Conservation (phyloP, 331 rosid genomes). For the Malus hybrid region DNA sequence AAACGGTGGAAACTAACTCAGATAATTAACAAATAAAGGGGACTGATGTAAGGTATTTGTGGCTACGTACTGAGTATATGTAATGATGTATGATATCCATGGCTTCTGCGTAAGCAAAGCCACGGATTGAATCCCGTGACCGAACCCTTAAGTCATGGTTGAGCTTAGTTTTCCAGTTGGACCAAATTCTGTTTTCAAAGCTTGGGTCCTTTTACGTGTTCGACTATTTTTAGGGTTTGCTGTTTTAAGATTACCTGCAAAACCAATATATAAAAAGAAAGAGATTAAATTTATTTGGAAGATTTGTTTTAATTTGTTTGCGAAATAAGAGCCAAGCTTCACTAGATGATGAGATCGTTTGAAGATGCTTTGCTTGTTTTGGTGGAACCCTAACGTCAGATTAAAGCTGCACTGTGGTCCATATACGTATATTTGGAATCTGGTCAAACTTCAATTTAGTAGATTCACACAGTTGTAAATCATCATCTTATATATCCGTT, state of each 20-base stretch:
- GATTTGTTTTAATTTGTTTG: no score
- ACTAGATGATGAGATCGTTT: neutral
- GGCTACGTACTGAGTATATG: neutral
- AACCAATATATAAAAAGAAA: neutral
- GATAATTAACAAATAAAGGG: neutral
- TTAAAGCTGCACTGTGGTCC: conserved; percentile 57
- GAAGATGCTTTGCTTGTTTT: conserved; percentile 57
- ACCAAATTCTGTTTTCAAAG: neutral
- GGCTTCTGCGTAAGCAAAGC: neutral
- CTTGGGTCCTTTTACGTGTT: conserved; percentile 12
- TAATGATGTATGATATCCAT: neutral
- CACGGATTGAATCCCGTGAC: neutral
- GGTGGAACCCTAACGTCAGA: conserved; percentile 30
- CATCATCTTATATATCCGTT: neutral
- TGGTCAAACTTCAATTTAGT: conserved; percentile 20
- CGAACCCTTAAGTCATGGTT: neutral
- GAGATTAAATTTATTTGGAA: no score
- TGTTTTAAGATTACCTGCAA: conserved; percentile 22
- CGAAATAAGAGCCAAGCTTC: no score
- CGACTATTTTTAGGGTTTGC: conserved; percentile 4
- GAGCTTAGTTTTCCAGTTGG: conserved; percentile 2
- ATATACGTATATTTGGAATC: conserved; percentile 14
- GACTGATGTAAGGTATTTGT: neutral
- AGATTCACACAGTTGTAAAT: conserved; percentile 14
- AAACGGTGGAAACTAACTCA: neutral